A percentile compares a stretch with the other conserved stretches of the same genome.
Conservation (phyloP, 2,329 filamentous ascomycete genomes). For the Scytalidium sp. region DNA sequence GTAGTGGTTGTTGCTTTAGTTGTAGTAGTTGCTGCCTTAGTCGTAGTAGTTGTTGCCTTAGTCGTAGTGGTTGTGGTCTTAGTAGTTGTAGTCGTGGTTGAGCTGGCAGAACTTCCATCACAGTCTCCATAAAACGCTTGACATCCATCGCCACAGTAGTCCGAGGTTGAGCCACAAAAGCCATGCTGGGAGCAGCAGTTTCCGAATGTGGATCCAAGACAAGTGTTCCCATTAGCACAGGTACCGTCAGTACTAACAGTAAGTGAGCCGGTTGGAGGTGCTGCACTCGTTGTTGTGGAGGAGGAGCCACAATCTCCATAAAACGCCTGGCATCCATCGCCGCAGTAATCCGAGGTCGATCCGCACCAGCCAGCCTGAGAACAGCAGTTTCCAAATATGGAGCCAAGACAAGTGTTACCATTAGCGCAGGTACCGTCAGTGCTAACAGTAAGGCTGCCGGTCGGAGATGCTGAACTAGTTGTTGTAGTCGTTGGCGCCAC, state of each 20-base stretch:
- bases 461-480: slow-evolving; percentile 1
- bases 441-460: too few relatives aligned
- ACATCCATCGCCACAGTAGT: slow-evolving; percentile 4
- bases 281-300: slow-evolving; percentile 4
- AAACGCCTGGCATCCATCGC: slow-evolving; percentile 12
- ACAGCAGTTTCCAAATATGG: slow-evolving; percentile 15
- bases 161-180: slow-evolving; percentile 9
- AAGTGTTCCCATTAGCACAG: slow-evolving; percentile 10
- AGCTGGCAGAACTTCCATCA: background rate
- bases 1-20: background rate
- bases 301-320: slow-evolving; percentile 6
- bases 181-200: slow-evolving; percentile 15
- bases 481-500: slow-evolving; percentile 4
- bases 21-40: too few relatives aligned
- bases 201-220: slow-evolving; percentile 13
- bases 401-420: slow-evolving; percentile 7
- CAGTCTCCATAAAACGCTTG: slow-evolving; percentile 9
- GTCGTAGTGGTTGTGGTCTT: slow-evolving; percentile 2
- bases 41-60: slow-evolving; percentile 2
- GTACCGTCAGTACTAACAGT: slow-evolving; percentile 9
- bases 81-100: slow-evolving; percentile 1
- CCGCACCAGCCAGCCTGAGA: slow-evolving; percentile 17
- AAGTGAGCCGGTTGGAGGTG: background rate
- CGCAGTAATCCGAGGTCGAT: slow-evolving; percentile 13
- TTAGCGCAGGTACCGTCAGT: slow-evolving; percentile 16